phyloP scores from a whole-genome alignment of 2,329 filamentous ascomycete genomes.

The Xylariaceae sp. region DNA sequence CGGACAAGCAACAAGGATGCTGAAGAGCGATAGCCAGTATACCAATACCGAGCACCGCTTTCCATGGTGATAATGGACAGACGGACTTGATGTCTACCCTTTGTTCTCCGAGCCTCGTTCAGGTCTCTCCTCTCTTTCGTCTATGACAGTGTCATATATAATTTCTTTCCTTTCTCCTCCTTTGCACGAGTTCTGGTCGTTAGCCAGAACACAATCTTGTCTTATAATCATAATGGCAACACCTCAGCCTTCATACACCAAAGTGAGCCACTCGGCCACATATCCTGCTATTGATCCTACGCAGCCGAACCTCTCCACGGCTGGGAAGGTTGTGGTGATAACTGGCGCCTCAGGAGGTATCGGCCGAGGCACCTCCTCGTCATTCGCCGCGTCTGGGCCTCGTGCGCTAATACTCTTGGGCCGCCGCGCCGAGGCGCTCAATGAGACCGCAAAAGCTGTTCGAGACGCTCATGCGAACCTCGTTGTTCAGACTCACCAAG shows the following conservation, averaged over 20 bases:
- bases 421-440: slow-evolving; percentile 13
- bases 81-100: no score
- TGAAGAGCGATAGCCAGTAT: no score
- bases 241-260: slow-evolving; percentile 18
- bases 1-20: no score
- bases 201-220: no score
- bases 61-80: no score
- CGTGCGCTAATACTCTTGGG: slow-evolving; percentile 14
- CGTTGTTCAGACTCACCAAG: slow-evolving; percentile 22
- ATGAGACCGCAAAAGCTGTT: slow-evolving; percentile 10
- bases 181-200: no score
- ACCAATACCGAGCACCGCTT: no score
- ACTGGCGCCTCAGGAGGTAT: slow-evolving; percentile 35
- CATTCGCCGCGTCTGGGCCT: slow-evolving; percentile 33
- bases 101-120: no score
- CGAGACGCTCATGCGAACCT: background rate
- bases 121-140: no score
- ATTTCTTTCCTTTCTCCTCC: no score
- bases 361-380: slow-evolving; percentile 32
- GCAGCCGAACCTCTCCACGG: slow-evolving; percentile 13
- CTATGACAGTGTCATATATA: no score
- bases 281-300: slow-evolving; percentile 15
- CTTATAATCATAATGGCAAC: slow-evolving; percentile 4
- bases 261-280: slow-evolving; percentile 9
- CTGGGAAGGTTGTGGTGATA: slow-evolving; percentile 32